Conservation (phyloP, 176 grass and related monocot genomes). For the Bonia amplexicaulis region DNA sequence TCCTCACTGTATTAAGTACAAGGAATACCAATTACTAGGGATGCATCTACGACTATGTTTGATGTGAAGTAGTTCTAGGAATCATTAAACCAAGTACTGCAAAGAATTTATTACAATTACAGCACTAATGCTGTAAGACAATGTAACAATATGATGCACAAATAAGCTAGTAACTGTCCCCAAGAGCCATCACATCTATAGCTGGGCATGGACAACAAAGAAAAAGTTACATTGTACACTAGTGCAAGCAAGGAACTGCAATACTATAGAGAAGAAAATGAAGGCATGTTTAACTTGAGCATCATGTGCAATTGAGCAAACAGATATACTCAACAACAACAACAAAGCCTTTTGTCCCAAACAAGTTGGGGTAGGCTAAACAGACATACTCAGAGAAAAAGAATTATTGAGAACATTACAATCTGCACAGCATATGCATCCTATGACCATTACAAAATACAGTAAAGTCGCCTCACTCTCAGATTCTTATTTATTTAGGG, state of each 20-base stretch:
- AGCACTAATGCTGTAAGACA: neutral
- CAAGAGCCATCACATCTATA: neutral
- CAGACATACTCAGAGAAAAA: neutral
- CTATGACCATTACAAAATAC: neutral
- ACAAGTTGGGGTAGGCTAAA: too few relatives aligned
- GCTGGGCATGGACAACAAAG: neutral
- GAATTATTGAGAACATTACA: neutral
- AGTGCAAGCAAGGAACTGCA: conserved; percentile 4
- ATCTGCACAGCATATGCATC: neutral
- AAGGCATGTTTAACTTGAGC: neutral
- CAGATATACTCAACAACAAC: neutral
- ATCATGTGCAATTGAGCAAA: conserved; percentile 13
- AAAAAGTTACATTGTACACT: neutral
- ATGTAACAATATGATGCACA: neutral
- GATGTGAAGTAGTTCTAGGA: neutral
- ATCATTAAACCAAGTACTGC: neutral
- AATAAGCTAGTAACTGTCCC: neutral
- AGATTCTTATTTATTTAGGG: neutral
- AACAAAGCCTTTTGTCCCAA: too few relatives aligned
- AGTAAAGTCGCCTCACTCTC: neutral
- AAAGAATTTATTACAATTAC: neutral
- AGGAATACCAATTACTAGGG: conserved; percentile 18
- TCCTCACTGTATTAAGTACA: conserved; percentile 55
- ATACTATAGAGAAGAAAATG: neutral
- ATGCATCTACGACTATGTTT: conserved; percentile 14